Evolutionary conservation across 441 rosid species (phyloP), one percentile per base, ranked within the genome.

Genomic region (Macaranga tanarius): DNA sequence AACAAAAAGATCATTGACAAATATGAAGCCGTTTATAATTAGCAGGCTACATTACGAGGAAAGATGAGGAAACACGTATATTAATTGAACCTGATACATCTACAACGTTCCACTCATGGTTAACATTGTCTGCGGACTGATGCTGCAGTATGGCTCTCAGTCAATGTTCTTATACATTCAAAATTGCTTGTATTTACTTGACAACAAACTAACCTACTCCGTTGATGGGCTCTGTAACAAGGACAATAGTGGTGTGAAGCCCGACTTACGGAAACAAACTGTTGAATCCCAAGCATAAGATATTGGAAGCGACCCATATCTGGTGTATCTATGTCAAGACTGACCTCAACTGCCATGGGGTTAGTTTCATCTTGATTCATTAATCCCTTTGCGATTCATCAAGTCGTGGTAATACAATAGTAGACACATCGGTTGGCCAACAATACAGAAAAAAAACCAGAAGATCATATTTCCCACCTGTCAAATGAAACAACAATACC

Each of bases 391-490:
- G 63, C 96, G 90, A 76, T 96, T 96, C 94, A 96, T 92, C 84
- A 92, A 72, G 79, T 96, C 99, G 12, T 96, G 99, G 76, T 96
- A 96, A 76, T 93, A 96, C 38, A 96, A 83, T 75, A 96, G 98
- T 57, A 89, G 82, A 71, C 96, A 89, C 98, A 90, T 93, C 0
- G 99, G 99, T 80, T 96, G 99, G 55, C 98, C 99, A 51, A 96
- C 84, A 54, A 96, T 96, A 92, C 97, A 83, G 86, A 96, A 96
- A 54, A 83, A 65, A 81, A 86, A 87, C 99, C 99, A 96, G 88
- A 96, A 96, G 62, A 92, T 77, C 94, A 96, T 92, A 74, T 93
- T 96, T 7, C 99, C 99, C 77, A 90, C 97, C 99, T 95, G 90
- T 38, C 47, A 77, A 44, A 47, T 28, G 3, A 26, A 71, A 7